Evolutionary conservation across 257 asterid species (phyloP).

Genomic region (Solanum clarkiae): DNA sequence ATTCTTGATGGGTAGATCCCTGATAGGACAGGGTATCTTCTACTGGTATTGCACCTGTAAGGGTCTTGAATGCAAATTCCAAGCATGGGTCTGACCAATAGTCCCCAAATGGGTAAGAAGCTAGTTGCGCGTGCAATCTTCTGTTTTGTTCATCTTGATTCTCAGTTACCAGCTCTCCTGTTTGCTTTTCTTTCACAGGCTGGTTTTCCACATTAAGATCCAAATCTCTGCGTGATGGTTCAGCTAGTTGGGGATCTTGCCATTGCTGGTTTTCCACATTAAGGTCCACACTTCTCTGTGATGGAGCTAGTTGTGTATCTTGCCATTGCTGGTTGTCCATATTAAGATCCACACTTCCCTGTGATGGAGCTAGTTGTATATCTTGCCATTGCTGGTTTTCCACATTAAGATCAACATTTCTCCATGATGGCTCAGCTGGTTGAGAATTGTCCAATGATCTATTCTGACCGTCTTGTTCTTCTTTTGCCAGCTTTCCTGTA

Average conservation of each 20-base stretch:
- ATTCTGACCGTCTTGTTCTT: background rate
- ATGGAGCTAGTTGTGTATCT: background rate
- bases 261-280: background rate
- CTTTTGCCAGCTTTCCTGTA: background rate
- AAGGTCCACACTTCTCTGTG: background rate
- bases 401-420: too few species aligned
- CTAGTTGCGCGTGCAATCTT: background rate
- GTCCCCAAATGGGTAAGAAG: slow-evolving; percentile 13
- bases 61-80: slow-evolving; percentile 34
- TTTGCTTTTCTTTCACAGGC: background rate
- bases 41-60: slow-evolving; percentile 30
- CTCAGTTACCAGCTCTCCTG: slow-evolving; percentile 1
- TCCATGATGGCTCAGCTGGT: background rate
- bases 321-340: background rate
- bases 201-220: background rate
- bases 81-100: slow-evolving; percentile 32
- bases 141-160: slow-evolving; percentile 2
- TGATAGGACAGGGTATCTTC: slow-evolving; percentile 11
- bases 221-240: background rate
- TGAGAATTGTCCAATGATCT: background rate
- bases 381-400: background rate
- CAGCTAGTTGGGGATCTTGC: background rate
- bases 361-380: background rate
- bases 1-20: slow-evolving; percentile 4
- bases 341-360: background rate